Evolutionary conservation across 2,329 filamentous ascomycete genomes (phyloP).

Genomic region (Macroventuria anomochaeta): DNA sequence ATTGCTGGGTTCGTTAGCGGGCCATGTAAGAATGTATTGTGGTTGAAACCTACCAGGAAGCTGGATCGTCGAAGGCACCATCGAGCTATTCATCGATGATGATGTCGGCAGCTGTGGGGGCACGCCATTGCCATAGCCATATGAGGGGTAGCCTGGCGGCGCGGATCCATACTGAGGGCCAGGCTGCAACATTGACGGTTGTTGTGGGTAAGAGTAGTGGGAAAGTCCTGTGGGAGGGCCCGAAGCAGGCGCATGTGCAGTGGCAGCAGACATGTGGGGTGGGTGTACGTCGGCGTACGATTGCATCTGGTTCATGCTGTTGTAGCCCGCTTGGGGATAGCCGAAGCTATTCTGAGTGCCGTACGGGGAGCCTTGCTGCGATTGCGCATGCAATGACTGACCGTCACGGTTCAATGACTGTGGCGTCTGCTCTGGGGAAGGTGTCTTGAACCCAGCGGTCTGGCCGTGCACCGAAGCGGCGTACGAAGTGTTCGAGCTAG

Average conservation of each 20-base stretch:
- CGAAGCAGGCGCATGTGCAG: slow-evolving; percentile 75
- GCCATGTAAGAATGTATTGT: not conserved
- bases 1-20: slow-evolving; percentile 36
- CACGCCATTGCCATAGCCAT: slow-evolving; percentile 77
- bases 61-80: slow-evolving; percentile 75
- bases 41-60: slow-evolving; percentile 56
- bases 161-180: slow-evolving; percentile 70
- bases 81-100: slow-evolving; percentile 69
- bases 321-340: slow-evolving; percentile 49
- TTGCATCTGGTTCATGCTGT: slow-evolving; percentile 80
- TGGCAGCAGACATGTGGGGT: slow-evolving; percentile 77
- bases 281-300: slow-evolving; percentile 85
- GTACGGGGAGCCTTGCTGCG: slow-evolving; percentile 50
- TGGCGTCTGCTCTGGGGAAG: slow-evolving; percentile 71
- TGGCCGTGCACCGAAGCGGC: slow-evolving; percentile 61
- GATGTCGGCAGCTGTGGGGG: slow-evolving; percentile 75
- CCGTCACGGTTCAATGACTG: slow-evolving; percentile 49
- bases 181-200: slow-evolving; percentile 77
- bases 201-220: slow-evolving; percentile 74
- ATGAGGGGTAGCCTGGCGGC: slow-evolving; percentile 67
- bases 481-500: slow-evolving; percentile 63
- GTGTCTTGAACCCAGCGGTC: slow-evolving; percentile 71
- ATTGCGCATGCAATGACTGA: slow-evolving; percentile 47
- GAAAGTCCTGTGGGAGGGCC: slow-evolving; percentile 75
- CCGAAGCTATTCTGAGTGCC: slow-evolving; percentile 48